Percentiles rank a stretch among this genome's conserved stretches.
Conservation (phyloP, 2,329 filamentous ascomycete genomes). For the Amylocarpus encephaloides region DNA sequence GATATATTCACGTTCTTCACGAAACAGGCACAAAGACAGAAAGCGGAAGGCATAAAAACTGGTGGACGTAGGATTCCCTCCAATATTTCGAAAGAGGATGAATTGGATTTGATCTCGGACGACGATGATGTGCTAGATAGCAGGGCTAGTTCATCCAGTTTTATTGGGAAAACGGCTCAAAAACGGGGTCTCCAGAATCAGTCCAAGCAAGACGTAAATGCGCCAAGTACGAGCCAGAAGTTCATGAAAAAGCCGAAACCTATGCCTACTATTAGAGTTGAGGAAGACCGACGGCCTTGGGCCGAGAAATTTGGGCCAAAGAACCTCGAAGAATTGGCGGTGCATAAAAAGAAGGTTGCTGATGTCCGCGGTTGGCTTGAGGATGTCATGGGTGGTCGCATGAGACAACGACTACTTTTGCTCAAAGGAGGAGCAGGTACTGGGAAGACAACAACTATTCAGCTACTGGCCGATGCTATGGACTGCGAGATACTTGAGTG, state of each 20-base stretch:
- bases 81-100: conserved; percentile 19
- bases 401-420: conserved; percentile 68
- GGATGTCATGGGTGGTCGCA: conserved; percentile 59
- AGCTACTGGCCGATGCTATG: conserved; percentile 71
- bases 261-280: conserved; percentile 23
- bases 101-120: conserved; percentile 46
- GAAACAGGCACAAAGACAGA: conserved; percentile 48
- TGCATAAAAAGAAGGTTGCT: conserved; percentile 88
- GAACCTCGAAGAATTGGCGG: conserved; percentile 76
- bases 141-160: conserved; percentile 45
- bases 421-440: conserved; percentile 87
- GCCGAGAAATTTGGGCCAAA: conserved; percentile 74
- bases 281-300: conserved; percentile 69
- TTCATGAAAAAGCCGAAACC: conserved; percentile 39
- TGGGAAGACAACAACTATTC: conserved; percentile 85
- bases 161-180: conserved; percentile 49
- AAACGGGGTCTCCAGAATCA: conserved; percentile 40
- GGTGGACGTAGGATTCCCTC: conserved; percentile 2
- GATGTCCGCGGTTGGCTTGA: conserved; percentile 83
- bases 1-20: conserved; percentile 56
- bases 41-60: conserved; percentile 15
- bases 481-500: conserved; percentile 77
- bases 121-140: conserved; percentile 50
- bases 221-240: conserved; percentile 40
- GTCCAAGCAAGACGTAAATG: conserved; percentile 20